Percentiles rank a stretch among this genome's conserved stretches.
Conservation (phyloP, 257 asterid species). For the Nicotiana knightiana region DNA sequence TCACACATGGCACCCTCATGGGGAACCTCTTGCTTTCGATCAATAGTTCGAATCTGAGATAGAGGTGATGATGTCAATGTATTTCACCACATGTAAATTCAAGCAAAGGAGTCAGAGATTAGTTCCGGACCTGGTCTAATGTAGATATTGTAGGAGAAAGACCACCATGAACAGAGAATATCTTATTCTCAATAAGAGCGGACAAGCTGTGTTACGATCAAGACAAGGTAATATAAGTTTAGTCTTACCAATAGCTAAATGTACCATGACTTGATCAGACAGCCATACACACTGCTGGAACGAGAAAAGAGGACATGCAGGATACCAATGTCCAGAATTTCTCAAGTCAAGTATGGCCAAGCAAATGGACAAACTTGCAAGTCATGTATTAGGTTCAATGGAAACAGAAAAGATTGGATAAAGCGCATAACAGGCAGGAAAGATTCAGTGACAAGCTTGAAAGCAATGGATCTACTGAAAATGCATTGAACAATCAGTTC, state of each 20-base stretch:
- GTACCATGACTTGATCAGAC: not conserved
- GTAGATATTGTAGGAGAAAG: slow-evolving; percentile 86
- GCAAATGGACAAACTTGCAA: not conserved
- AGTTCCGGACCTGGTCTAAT: slow-evolving; percentile 70
- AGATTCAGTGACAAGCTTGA: not conserved
- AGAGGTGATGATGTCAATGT: slow-evolving; percentile 11
- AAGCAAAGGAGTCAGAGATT: slow-evolving; percentile 9
- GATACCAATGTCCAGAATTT: not conserved
- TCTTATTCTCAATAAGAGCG: slow-evolving; percentile 88
- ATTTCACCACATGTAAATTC: not conserved
- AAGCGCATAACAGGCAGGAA: not conserved
- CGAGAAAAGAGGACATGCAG: not conserved
- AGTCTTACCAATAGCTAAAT: not conserved
- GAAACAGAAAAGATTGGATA: not conserved
- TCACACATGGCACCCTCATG: slow-evolving; percentile 99
- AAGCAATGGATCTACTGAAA: not conserved
- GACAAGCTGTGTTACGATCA: slow-evolving; percentile 59
- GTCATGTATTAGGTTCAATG: not conserved
- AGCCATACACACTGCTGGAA: not conserved
- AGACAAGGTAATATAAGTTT: slow-evolving; percentile 12
- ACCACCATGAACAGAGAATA: slow-evolving; percentile 97
- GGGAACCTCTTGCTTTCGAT: slow-evolving; percentile 97
- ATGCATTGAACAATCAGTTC: not conserved
- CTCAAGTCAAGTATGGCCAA: not conserved
- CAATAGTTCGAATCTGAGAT: slow-evolving; percentile 78